Evolutionary conservation across 257 asterid species (phyloP).

Genomic region (Nicotiana paniculata): DNA sequence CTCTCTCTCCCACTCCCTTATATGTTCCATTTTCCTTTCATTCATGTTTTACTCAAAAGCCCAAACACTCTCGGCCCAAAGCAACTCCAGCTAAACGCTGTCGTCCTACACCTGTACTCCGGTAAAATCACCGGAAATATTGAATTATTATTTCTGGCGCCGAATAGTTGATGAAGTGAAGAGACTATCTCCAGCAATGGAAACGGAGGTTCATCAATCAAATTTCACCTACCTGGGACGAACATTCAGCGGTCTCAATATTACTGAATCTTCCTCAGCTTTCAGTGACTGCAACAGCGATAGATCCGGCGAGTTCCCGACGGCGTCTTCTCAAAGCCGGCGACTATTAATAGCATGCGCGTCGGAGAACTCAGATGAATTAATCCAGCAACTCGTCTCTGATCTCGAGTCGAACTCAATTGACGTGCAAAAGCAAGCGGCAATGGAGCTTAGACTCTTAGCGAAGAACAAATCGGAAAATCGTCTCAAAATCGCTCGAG

Average conservation of each 20-base stretch:
- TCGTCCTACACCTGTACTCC: background rate
- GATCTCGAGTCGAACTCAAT: conserved; percentile 43
- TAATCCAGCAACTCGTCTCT: conserved; percentile 60
- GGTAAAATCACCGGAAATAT: background rate
- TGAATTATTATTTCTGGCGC: background rate
- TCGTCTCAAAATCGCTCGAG: conserved; percentile 66
- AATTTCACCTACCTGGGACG: conserved; percentile 63
- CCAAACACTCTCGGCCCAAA: background rate
- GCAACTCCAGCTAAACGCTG: conserved; percentile 27
- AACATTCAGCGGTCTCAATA: conserved; percentile 38
- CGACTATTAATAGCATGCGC: conserved; percentile 62
- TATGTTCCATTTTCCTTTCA: background rate
- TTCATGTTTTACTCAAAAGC: background rate
- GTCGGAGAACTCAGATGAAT: conserved; percentile 62
- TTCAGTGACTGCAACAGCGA: conserved; percentile 96
- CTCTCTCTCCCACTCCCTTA: conserved; percentile 18
- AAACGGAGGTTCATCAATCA: conserved; percentile 37
- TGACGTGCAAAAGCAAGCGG: conserved; percentile 73
- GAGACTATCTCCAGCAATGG: conserved; percentile 37
- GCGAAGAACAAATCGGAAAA: conserved; percentile 80
- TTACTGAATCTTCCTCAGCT: conserved; percentile 57
- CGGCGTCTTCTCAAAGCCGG: conserved; percentile 66
- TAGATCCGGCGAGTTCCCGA: conserved; percentile 84
- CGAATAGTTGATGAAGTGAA: conserved; percentile 13
- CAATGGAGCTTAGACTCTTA: conserved; percentile 73